Evolutionary conservation across 2,329 filamentous ascomycete species (phyloP).

Genomic region (Pseudogymnoascus destructans): DNA sequence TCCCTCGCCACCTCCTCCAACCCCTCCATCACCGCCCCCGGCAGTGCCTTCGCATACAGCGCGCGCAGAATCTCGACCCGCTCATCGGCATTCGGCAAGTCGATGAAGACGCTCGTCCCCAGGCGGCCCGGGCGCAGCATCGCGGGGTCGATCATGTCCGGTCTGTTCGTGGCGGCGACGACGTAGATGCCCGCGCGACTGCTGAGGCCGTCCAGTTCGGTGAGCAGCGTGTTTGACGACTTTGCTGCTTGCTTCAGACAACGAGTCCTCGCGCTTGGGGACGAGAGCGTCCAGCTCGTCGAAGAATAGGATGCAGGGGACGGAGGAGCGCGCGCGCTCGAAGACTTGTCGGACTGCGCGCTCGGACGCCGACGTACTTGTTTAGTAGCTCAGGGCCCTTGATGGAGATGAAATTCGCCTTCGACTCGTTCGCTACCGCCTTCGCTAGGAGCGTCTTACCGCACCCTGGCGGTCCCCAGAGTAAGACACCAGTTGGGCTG

Average conservation of each 20-base stretch:
- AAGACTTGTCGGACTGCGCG: conserved; percentile 88
- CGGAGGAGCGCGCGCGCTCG: conserved; percentile 67
- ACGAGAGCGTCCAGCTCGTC: conserved; percentile 93
- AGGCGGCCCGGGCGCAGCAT: conserved; percentile 87
- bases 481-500: conserved; percentile 75
- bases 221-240: conserved; percentile 92
- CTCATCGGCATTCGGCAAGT: conserved; percentile 65
- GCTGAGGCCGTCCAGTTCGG: conserved; percentile 79
- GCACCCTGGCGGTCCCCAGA: conserved; percentile 94
- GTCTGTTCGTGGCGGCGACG: conserved; percentile 86
- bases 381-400: conserved; percentile 94
- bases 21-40: conserved; percentile 38
- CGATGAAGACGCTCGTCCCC: conserved; percentile 79
- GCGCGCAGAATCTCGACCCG: conserved; percentile 76
- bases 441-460: conserved; percentile 95
- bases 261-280: conserved; percentile 63
- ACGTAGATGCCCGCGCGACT: conserved; percentile 80
- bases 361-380: conserved; percentile 91
- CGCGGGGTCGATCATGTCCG: conserved; percentile 91
- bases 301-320: conserved; percentile 94
- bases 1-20: conserved; percentile 55
- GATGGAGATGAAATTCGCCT: conserved; percentile 96
- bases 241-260: conserved; percentile 71
- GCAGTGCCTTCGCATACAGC: conserved; percentile 40
- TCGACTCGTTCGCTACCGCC: conserved; percentile 87